Evolutionary conservation across 306 rosid species (phyloP), one percentile per base, ranked within the genome.

Genomic region (Bauhinia variegata): DNA sequence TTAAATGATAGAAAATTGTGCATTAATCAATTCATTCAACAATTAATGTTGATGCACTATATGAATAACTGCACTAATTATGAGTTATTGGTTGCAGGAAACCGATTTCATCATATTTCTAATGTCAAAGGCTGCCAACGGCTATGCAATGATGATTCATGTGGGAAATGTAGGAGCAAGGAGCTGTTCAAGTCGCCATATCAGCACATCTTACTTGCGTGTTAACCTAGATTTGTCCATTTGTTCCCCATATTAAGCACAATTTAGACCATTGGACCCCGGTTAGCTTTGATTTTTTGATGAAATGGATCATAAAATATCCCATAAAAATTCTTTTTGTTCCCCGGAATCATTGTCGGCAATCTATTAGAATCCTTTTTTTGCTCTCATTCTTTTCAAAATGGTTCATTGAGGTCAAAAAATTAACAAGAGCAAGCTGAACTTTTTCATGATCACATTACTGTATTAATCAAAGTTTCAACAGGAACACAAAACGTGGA

Each of bases 351-450:
- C 44, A 66, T 60, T 52, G 33, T 60, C 38, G 66, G 58, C 13
- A 28, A 64, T 64, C 67, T 23, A 41, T 54, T 63, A 5, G 65
- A 75, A 80, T 71, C 63, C 4, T 7, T 36, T 0, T 50, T 74
- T 41, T 15, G 19, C 42, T 46, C 44, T 36, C n/a, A 9, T 41
- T 38, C 65, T 68, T 51, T 78, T 57, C 30, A 68, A 61, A 67
- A 54, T 71, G 70, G 85, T 56, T 76, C n/a, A 74, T 68, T 63
- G 57, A 38, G 59, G 82, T 76, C 82, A 77, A 81, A 73, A 70
- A 62, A 71, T 62, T 57, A 41, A 17, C 73, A 72, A 80, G 68
- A 76, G 57, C 1, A 72, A 76, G 57, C 1, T 48, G 34, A 32
- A 52, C 82, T 42, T 81, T 67, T 53, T 33, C 33, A 3, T 68